phyloP scores from a whole-genome alignment of 306 rosid genomes.

The Aeschynomene evenia region DNA sequence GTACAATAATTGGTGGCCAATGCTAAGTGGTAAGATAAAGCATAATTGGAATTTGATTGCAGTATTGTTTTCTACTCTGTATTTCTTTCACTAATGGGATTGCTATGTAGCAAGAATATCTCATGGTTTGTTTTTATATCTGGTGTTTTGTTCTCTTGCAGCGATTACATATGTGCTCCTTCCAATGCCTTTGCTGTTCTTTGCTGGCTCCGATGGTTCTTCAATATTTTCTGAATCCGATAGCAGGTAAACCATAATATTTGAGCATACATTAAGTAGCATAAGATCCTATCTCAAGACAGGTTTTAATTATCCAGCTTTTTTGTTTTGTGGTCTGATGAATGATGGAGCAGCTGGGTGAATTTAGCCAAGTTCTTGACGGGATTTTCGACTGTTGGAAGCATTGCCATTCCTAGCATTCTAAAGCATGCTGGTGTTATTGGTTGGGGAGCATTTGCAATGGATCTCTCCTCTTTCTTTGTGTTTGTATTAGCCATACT shows the following conservation, averaged over 20 bases:
- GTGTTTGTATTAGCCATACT: constrained; percentile 59
- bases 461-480: constrained; percentile 79
- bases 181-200: constrained; percentile 83
- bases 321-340: constrained; percentile 12
- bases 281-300: not conserved
- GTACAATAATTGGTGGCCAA: constrained; percentile 98
- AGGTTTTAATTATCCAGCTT: constrained; percentile 8
- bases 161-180: constrained; percentile 78
- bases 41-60: constrained; percentile 9
- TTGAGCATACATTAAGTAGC: not conserved
- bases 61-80: not conserved
- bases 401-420: constrained; percentile 83
- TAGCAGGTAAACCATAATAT: constrained; percentile 36
- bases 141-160: constrained; percentile 45
- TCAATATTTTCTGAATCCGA: constrained; percentile 59
- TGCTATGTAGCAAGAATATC: not conserved
- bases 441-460: constrained; percentile 81
- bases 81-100: not conserved
- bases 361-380: constrained; percentile 80
- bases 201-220: constrained; percentile 62
- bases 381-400: constrained; percentile 74
- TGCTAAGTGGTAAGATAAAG: constrained; percentile 69
- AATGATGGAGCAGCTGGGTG: constrained; percentile 68
- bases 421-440: constrained; percentile 81
- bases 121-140: not conserved